These are phyloP conservation scores for Nicotiana otophora DNA, from an alignment of 257 asterid genomes.

Conservation along the genomic window DNA sequence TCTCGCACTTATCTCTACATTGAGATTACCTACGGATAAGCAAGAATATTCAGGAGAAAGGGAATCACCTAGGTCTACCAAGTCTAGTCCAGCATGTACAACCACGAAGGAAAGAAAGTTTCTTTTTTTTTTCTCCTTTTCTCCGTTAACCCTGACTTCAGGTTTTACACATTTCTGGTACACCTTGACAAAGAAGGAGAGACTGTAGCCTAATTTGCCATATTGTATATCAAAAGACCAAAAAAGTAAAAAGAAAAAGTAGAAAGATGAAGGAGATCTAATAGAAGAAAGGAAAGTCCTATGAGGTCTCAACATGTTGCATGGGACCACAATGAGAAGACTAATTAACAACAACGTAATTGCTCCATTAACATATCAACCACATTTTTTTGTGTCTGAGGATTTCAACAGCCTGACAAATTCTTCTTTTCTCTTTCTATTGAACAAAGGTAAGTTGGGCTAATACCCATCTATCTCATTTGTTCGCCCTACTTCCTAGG, in stretches of 20 bases:
- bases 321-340: not conserved
- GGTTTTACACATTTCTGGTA: not conserved
- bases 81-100: not conserved
- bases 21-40: not conserved
- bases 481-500: not conserved
- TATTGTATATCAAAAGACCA: not conserved
- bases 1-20: not conserved
- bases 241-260: not conserved
- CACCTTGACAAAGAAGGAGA: not conserved
- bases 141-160: not conserved
- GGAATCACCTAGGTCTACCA: not conserved
- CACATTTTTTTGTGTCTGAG: not conserved
- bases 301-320: slow-evolving; percentile 1
- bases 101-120: not conserved
- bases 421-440: not conserved
- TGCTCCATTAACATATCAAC: slow-evolving; percentile 1
- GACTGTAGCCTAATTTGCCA: not conserved
- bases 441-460: not conserved
- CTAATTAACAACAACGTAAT: not conserved
- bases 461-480: not conserved
- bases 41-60: not conserved
- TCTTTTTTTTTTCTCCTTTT: not conserved
- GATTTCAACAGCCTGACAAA: not conserved
- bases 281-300: not conserved
- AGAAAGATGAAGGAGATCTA: not conserved